Evolutionary conservation across 2,329 filamentous ascomycete genomes (phyloP).

Genomic region (Cladophialophora bantiana): DNA sequence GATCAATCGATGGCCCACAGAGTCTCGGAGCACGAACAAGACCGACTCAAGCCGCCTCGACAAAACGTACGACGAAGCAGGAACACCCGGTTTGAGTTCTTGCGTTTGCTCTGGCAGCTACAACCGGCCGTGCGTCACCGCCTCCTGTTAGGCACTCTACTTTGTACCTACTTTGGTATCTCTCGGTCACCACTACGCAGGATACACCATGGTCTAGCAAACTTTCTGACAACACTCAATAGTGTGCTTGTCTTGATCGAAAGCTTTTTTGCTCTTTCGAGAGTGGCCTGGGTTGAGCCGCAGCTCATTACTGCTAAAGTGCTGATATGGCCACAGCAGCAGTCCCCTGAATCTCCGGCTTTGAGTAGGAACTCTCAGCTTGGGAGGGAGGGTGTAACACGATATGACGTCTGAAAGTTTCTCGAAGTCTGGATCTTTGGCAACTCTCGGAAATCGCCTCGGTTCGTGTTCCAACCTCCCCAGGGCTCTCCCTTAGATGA

Average conservation of each 20-base stretch:
- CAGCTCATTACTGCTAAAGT: not conserved
- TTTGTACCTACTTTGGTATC: not conserved
- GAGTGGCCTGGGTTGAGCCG: not conserved
- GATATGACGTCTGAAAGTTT: not conserved
- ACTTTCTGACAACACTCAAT: not conserved
- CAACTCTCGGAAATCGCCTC: not conserved
- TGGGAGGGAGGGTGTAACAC: not conserved
- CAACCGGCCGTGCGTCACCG: not conserved
- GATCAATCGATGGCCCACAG: not conserved
- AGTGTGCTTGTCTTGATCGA: not conserved
- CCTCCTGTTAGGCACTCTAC: not conserved
- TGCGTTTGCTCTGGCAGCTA: not conserved
- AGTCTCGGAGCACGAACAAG: not conserved
- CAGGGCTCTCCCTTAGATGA: not conserved
- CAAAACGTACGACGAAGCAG: not conserved
- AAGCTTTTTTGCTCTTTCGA: not conserved
- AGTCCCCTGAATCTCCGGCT: not conserved
- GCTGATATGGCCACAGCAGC: not conserved
- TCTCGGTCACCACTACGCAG: not conserved
- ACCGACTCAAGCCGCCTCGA: not conserved
- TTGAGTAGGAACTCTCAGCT: not conserved
- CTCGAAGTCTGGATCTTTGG: not conserved
- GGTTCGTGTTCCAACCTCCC: not conserved
- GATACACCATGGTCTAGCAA: not conserved
- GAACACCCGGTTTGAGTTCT: not conserved